Evolutionary conservation across 192 early-diverging fungal species (phyloP), one percentile per base, ranked within the genome.

Genomic region (Backusella macrospora): DNA sequence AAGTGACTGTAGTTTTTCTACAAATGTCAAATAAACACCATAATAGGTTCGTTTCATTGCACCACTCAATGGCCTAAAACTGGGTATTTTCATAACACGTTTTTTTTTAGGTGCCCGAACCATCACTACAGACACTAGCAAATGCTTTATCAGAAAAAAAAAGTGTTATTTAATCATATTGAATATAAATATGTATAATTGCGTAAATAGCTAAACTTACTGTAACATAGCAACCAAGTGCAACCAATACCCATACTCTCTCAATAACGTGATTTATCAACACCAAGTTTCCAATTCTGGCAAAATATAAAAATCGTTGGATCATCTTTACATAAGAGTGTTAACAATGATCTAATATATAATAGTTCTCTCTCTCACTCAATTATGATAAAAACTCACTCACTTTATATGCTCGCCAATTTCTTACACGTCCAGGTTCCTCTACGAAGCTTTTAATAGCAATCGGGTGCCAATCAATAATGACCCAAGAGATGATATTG

Each of bases 361-460:
- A n/a, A 34, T 34, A 34, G 2, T 34, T 2, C 0, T 34, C 29
- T 2, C 29, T 34, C 29, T 2, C 2, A 1, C 29, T 34, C 29
- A 1, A 34, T 2, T 34, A 2, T 34, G 29, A 43, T 10, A 43
- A 43, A 43, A 43, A 43, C 6, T 9, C 42, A 9, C 8, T 23
- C 23, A 55, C 52, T 21, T 55, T 55, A 21, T 55, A 55, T 55
- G 52, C 18, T 4, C 26, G 52, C 52, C 52, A 59, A 59, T 59
- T 21, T n/a, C 13, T 59, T 2, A 59, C 52, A 23, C 52, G 52
- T 0, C 52, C 52, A 5, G 52, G 52, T 59, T 59, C 52, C 52
- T 59, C 52, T 5, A 59, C 52, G 26, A 59, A 59, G 0, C 9
- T 21, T 26, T 59, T 59, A 12, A 59, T 59, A 2, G 52, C 26